A percentile compares a stretch with the other conserved stretches of the same genome.
phyloP scores from a whole-genome alignment of 805 yeast genomes.

The Candida krabiensis region DNA sequence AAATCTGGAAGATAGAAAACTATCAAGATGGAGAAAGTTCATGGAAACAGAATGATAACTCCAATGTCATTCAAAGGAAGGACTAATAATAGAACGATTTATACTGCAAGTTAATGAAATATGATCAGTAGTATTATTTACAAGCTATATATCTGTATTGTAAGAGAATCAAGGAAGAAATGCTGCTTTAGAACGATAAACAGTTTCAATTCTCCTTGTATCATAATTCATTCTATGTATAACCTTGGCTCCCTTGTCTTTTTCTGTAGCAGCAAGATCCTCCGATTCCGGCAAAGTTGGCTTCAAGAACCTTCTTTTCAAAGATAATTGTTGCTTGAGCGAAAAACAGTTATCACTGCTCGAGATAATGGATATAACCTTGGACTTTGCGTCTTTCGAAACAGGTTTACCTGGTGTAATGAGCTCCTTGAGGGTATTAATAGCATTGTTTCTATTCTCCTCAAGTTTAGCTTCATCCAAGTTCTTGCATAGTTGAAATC shows the following conservation, averaged over 20 bases:
- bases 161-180: constrained; percentile 28
- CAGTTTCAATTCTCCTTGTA: constrained; percentile 48
- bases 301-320: constrained; percentile 54
- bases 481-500: constrained; percentile 39
- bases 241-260: constrained; percentile 49
- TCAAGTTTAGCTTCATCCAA: constrained; percentile 36
- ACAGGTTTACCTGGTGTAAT: constrained; percentile 26
- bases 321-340: constrained; percentile 34
- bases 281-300: constrained; percentile 53
- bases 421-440: constrained; percentile 19
- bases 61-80: constrained; percentile 11
- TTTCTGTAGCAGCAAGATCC: constrained; percentile 29
- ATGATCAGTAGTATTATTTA: constrained; percentile 8
- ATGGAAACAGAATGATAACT: constrained; percentile 46
- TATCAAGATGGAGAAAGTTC: constrained; percentile 39
- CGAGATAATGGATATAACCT: constrained; percentile 45
- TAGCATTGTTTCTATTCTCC: constrained; percentile 19
- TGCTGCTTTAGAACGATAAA: constrained; percentile 56
- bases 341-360: constrained; percentile 37
- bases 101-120: too few relatives aligned
- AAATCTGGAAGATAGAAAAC: constrained; percentile 52
- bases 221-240: constrained; percentile 63
- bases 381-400: constrained; percentile 38
- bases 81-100: too few relatives aligned
- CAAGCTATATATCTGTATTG: constrained; percentile 1